These are phyloP conservation scores for Rhizoclosmatium sp. DNA, from an alignment of 192 early-diverging fungal species.

Conservation along the genomic window DNA sequence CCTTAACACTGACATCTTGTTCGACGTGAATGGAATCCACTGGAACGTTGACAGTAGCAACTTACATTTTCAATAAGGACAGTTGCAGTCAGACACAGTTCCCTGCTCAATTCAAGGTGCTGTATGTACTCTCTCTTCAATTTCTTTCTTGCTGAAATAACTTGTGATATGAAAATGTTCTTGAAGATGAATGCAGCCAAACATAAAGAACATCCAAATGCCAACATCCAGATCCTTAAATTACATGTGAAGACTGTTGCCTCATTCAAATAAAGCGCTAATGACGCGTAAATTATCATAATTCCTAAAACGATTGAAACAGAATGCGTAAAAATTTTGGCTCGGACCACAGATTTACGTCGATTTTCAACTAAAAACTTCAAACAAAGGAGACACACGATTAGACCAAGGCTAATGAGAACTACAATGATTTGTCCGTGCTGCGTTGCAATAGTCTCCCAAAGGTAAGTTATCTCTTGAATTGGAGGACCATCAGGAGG, in stretches of 20 bases:
- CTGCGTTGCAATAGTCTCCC: background rate
- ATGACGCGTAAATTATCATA: background rate
- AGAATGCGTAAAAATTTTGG: background rate
- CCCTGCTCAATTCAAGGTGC: too few relatives aligned
- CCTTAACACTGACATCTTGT: slow-evolving; percentile 11
- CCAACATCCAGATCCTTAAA: background rate
- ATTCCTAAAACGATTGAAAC: background rate
- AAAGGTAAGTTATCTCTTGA: background rate
- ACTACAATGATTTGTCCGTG: background rate
- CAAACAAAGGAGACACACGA: background rate
- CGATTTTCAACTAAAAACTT: background rate
- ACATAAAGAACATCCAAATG: background rate
- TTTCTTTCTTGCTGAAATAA: background rate
- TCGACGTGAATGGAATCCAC: background rate
- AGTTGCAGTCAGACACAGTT: too few relatives aligned
- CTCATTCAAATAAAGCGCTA: background rate
- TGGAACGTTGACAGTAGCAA: too few relatives aligned
- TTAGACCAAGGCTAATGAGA: background rate
- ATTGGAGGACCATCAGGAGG: background rate
- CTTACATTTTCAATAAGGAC: too few relatives aligned
- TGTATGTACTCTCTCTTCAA: too few relatives aligned
- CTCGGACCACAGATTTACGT: background rate
- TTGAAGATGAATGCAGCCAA: background rate
- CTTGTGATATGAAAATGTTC: background rate
- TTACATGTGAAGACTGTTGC: background rate